Evolutionary conservation across 495 filamentous ascomycete species (phyloP), one percentile per base, ranked within the genome.

Genomic region (Opeltia flavorubescens): DNA sequence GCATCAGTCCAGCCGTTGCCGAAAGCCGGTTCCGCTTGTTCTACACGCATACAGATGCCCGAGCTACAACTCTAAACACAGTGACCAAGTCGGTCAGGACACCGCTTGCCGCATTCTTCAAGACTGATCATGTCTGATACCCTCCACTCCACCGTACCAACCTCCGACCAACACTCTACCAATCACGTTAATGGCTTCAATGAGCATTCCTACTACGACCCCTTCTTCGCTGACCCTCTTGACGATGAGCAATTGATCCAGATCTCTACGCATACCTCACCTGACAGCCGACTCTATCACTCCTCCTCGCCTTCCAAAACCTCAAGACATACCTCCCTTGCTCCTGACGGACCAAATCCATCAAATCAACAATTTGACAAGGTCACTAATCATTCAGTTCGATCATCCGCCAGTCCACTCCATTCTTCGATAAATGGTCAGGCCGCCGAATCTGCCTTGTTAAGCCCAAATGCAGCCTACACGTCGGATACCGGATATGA

Each of bases 171-270:
- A 41, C 40, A 21, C 46, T 47, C 31, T 47, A 13, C 13, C 24
- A 46, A 41, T 15, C 50, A 55, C 36, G 43, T 47, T 21, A 31
- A 49, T 38, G 55, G 52, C 40, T 58, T 58, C 47, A 58, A 58
- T 47, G 41, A 53, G 23, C 49, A 58, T 24, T 52, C 49, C 28
- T 52, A 45, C 41, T 52, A 47, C 47, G 55, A 58, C 34, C 49
- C 55, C 15, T 55, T 58, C 47, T 50, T 58, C 39, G 42, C 49
- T 13, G 42, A 52, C 21, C 43, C 55, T 23, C 40, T 47, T 25
- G 52, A 43, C 47, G 52, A 58, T 30, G 55, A 58, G 40, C 50
- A 55, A 17, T 46, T 58, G 20, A 30, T 58, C 17, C 47, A 43
- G 18, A 25, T 58, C 44, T 36, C 47, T 21, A 40, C 26, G 29